Evolutionary conservation across 2,329 filamentous ascomycete genomes (phyloP).

Genomic region (Pezicula carpinea): DNA sequence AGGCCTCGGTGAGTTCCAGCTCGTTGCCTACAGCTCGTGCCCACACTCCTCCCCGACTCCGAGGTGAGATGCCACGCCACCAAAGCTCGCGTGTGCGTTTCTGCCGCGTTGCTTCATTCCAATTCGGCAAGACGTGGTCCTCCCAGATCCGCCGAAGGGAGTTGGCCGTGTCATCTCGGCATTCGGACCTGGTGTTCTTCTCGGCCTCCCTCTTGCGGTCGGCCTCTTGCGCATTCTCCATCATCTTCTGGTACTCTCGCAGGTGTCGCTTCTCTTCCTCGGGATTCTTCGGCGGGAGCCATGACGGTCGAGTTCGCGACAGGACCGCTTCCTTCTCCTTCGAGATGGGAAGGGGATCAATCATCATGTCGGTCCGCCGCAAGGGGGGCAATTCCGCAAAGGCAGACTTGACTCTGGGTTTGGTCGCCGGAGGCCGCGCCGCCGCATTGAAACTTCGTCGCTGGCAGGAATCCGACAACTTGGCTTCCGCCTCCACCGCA

Average conservation of each 20-base stretch:
- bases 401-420: conserved; percentile 59
- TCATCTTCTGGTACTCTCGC: conserved; percentile 80
- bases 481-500: conserved; percentile 59
- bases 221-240: conserved; percentile 57
- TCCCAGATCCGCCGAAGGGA: conserved; percentile 65
- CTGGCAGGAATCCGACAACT: conserved; percentile 22
- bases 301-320: conserved; percentile 74
- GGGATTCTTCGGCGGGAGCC: conserved; percentile 82
- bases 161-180: conserved; percentile 49
- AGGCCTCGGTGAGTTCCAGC: conserved; percentile 47
- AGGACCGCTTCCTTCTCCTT: conserved; percentile 84
- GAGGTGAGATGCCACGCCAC: conserved; percentile 75
- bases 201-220: conserved; percentile 55
- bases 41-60: conserved; percentile 47
- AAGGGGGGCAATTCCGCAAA: conserved; percentile 60
- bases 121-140: conserved; percentile 69
- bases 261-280: conserved; percentile 88
- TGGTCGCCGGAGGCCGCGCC: conserved; percentile 33
- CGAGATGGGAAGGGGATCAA: conserved; percentile 77
- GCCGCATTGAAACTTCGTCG: conserved; percentile 27
- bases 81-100: conserved; percentile 70
- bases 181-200: conserved; percentile 45
- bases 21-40: conserved; percentile 29
- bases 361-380: conserved; percentile 65
- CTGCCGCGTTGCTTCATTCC: conserved; percentile 65